Evolutionary conservation across 306 rosid species (phyloP), one percentile per base, ranked within the genome.

Genomic region (Begonia masoniana): DNA sequence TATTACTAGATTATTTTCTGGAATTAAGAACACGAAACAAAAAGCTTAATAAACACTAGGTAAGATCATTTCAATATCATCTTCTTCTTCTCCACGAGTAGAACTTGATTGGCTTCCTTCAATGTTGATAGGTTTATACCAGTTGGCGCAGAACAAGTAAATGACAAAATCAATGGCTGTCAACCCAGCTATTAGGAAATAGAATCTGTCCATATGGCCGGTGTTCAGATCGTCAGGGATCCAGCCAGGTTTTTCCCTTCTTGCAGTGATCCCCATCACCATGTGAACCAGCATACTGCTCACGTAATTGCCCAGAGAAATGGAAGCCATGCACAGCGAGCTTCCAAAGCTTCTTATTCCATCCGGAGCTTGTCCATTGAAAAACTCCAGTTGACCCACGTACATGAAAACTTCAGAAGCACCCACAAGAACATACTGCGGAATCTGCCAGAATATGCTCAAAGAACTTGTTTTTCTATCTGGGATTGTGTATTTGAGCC

Each of bases 251-350:
- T 39, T 24, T 9, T 26, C 65, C 1, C 53, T 76, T 61, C 43
- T 75, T 4, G 68, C 60, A 0, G 85, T 79, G 15, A 79, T 61
- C 12, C 15, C 67, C 76, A 63, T 79, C 5, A 75, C 79, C 53
- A 75, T 54, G 15, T 15, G 15, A 9, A 79, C 70, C 52, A 79
- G 42, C 62, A 79, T 23, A 60, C 76, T 79, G 41, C 85, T 79
- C 6, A 67, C 78, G 52, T 69, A 79, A 59, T 79, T 79, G 24
- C 85, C 85, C 35, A 75, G 72, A 15, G 85, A 79, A 16, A 79
- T 79, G 4, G 85, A 79, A 13, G 85, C 85, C 85, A 79, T 79
- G 51, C 85, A 79, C 24, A 79, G 78, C 16, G 85, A 72, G 47
- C 85, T 75, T 1, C 81, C 85, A 56, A 79, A 66, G 60, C 85